Evolutionary conservation across 2,329 filamentous ascomycete species (phyloP).

Genomic region (Penicillium sp.): DNA sequence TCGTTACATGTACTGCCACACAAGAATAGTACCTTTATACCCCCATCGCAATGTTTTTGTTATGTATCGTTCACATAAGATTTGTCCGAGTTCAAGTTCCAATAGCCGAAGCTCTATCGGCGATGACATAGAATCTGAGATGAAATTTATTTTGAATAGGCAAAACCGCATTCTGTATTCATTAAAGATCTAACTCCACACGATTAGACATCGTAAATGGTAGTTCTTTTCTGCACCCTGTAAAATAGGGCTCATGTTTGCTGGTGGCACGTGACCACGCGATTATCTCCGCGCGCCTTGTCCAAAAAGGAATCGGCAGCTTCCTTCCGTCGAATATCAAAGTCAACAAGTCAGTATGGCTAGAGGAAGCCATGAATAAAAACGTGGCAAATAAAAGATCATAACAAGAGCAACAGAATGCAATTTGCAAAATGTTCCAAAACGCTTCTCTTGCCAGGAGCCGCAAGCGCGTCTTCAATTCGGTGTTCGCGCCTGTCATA

Average conservation of each 20-base stretch:
- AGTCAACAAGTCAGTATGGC: background rate
- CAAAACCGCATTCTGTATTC: background rate
- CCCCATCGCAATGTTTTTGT: background rate
- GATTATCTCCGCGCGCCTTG: constrained; percentile 5
- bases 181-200: too few species aligned
- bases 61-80: background rate
- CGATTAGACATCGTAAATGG: background rate
- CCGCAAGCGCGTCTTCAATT: constrained; percentile 41
- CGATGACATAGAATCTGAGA: background rate
- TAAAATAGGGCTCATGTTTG: background rate
- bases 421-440: constrained; percentile 24
- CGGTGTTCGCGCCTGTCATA: constrained; percentile 40
- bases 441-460: constrained; percentile 21
- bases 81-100: background rate
- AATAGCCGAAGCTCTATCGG: background rate
- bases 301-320: constrained; percentile 1
- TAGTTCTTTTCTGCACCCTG: background rate
- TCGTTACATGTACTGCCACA: background rate
- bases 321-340: background rate
- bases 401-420: background rate
- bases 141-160: background rate
- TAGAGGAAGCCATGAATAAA: background rate
- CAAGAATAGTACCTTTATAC: constrained; percentile 5
- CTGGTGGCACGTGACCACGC: constrained; percentile 13
- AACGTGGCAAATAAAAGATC: background rate